These are phyloP conservation scores for Moesziomyces antarcticus DNA, from an alignment of 1,284 basidiomycete genomes.

Conservation along the genomic window DNA sequence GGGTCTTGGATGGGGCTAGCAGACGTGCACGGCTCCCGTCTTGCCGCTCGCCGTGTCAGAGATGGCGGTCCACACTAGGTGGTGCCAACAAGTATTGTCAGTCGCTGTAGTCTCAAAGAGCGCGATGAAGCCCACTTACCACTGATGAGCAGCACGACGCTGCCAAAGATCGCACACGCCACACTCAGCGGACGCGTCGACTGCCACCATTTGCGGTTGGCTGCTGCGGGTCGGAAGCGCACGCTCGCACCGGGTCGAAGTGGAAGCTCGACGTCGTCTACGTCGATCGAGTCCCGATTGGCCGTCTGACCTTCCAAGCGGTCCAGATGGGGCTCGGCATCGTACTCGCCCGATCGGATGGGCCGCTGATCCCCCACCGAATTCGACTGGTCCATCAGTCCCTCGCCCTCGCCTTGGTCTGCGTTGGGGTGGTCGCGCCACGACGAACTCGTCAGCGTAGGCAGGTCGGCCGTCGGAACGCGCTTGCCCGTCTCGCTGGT, in stretches of 20 bases:
- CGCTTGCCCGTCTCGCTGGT: slow-evolving; percentile 51
- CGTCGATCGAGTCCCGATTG: slow-evolving; percentile 33
- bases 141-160: slow-evolving; percentile 59
- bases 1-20: slow-evolving; percentile 11
- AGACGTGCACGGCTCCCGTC: slow-evolving; percentile 48
- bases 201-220: slow-evolving; percentile 62
- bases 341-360: slow-evolving; percentile 32
- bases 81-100: background rate
- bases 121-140: slow-evolving; percentile 12
- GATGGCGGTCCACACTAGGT: slow-evolving; percentile 47
- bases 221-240: slow-evolving; percentile 44
- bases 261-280: slow-evolving; percentile 63
- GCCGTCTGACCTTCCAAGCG: slow-evolving; percentile 22
- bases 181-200: slow-evolving; percentile 63
- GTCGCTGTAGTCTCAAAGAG: background rate
- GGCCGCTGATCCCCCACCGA: slow-evolving; percentile 22
- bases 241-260: slow-evolving; percentile 61
- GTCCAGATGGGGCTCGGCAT: slow-evolving; percentile 34
- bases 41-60: slow-evolving; percentile 43
- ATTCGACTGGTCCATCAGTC: slow-evolving; percentile 32
- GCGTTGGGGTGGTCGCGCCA: slow-evolving; percentile 14
- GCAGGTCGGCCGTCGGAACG: slow-evolving; percentile 35
- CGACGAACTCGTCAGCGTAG: slow-evolving; percentile 28
- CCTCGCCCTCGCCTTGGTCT: slow-evolving; percentile 17
- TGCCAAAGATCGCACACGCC: slow-evolving; percentile 61